Evolutionary conservation across 768 basidiomycete species (phyloP).

Genomic region (Artomyces pyxidatus): DNA sequence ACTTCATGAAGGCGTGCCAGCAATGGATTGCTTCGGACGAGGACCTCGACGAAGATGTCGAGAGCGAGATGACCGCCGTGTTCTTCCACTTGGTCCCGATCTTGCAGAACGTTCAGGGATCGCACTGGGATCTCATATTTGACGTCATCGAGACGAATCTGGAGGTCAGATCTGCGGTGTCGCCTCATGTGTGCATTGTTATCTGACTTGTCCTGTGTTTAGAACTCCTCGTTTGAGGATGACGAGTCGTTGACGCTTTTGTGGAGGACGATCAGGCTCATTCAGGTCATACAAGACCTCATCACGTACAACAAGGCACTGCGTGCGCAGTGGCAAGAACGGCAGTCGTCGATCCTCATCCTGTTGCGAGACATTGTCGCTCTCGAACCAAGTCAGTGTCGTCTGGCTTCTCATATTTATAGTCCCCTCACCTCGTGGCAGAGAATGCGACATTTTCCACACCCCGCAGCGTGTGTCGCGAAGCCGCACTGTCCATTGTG

Average conservation of each 20-base stretch:
- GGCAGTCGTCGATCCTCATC: slow-evolving; percentile 42
- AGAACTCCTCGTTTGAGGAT: slow-evolving; percentile 59
- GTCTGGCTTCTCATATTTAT: too few relatives aligned
- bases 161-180: slow-evolving; percentile 45
- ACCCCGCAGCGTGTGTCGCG: slow-evolving; percentile 61
- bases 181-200: neutral
- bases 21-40: slow-evolving; percentile 65
- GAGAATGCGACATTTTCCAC: slow-evolving; percentile 26
- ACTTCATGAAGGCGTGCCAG: slow-evolving; percentile 77
- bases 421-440: neutral
- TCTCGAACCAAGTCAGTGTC: slow-evolving; percentile 40
- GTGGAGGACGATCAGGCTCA: slow-evolving; percentile 60
- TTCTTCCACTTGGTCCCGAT: slow-evolving; percentile 77
- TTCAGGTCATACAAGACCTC: slow-evolving; percentile 64
- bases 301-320: slow-evolving; percentile 65
- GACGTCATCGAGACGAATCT: slow-evolving; percentile 84
- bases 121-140: slow-evolving; percentile 91
- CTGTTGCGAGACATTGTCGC: slow-evolving; percentile 56
- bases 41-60: slow-evolving; percentile 68
- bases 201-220: neutral
- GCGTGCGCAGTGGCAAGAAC: slow-evolving; percentile 57
- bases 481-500: slow-evolving; percentile 60
- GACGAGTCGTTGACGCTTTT: slow-evolving; percentile 49
- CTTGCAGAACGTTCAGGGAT: slow-evolving; percentile 75
- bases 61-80: slow-evolving; percentile 67